A percentile compares a stretch with the other conserved stretches of the same genome.
These are phyloP conservation scores for Chlorociboria aeruginascens DNA, from an alignment of 495 filamentous ascomycete genomes.

Conservation along the genomic window DNA sequence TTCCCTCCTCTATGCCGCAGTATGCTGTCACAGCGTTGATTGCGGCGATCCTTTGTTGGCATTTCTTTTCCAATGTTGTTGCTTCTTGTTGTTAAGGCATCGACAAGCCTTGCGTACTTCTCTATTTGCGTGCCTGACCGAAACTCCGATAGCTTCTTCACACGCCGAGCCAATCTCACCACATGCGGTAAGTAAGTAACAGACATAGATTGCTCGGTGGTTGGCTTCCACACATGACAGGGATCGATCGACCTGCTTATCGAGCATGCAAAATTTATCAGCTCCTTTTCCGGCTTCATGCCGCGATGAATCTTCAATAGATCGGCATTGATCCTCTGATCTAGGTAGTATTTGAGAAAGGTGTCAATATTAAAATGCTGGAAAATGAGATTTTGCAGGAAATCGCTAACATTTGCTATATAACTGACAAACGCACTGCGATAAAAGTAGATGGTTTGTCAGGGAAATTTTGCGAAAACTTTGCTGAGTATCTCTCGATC, in stretches of 20 bases:
- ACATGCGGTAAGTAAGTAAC: background rate
- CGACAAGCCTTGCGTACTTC: too few species aligned
- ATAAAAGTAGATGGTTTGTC: too few species aligned
- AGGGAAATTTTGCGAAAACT: too few species aligned
- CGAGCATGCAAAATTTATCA: conserved; percentile 21
- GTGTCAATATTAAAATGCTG: conserved; percentile 23
- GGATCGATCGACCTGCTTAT: conserved; percentile 26
- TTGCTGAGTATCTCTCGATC: too few species aligned
- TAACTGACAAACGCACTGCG: too few species aligned
- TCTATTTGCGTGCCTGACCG: too few species aligned
- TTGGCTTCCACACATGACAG: conserved; percentile 14
- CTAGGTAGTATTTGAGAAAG: conserved; percentile 23
- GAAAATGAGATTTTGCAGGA: conserved; percentile 27
- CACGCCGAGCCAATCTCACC: background rate
- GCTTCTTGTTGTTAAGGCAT: too few species aligned
- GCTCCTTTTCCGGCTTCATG: conserved; percentile 18
- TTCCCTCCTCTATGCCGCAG: conserved; percentile 9
- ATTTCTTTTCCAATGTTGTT: conserved; percentile 6
- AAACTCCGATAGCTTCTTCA: too few species aligned
- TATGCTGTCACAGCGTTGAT: conserved; percentile 9
- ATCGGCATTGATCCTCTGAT: conserved; percentile 22
- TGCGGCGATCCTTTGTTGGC: conserved; percentile 6
- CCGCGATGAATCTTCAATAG: conserved; percentile 22
- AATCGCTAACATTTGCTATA: conserved; percentile 22
- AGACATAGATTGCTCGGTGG: conserved; percentile 14